Percentiles rank a stretch among this genome's conserved stretches.
These are phyloP conservation scores for Pleurotus giganteus DNA, from an alignment of 768 basidiomycete species.

Conservation along the genomic window DNA sequence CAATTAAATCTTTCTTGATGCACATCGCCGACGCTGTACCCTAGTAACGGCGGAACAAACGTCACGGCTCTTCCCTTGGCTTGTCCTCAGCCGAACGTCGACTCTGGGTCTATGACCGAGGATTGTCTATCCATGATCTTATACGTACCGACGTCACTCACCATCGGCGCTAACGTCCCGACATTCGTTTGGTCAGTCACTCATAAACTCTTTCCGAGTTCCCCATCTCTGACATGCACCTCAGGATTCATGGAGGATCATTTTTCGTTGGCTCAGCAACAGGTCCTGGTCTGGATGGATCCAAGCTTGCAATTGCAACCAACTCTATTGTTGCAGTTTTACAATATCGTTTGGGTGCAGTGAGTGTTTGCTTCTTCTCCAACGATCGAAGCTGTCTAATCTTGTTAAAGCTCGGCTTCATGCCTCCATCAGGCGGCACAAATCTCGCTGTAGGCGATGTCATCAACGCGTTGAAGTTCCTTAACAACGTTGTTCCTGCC, in stretches of 20 bases:
- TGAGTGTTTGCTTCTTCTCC: slow-evolving; percentile 31
- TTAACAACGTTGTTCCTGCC: slow-evolving; percentile 52
- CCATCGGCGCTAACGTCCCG: slow-evolving; percentile 35
- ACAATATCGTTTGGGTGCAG: slow-evolving; percentile 81
- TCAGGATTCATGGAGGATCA: slow-evolving; percentile 86
- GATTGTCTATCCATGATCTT: slow-evolving; percentile 82
- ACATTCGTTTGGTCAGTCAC: slow-evolving; percentile 58
- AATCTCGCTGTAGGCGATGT: slow-evolving; percentile 74
- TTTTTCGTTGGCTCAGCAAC: slow-evolving; percentile 71
- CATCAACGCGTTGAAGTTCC: slow-evolving; percentile 62
- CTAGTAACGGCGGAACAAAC: slow-evolving; percentile 51
- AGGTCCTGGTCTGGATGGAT: slow-evolving; percentile 73
- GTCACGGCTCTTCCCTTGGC: slow-evolving; percentile 57
- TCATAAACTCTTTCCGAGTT: neutral
- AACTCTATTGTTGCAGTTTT: slow-evolving; percentile 78
- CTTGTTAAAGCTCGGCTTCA: slow-evolving; percentile 60
- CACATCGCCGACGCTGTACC: slow-evolving; percentile 2
- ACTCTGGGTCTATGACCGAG: slow-evolving; percentile 55
- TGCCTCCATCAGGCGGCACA: slow-evolving; percentile 66
- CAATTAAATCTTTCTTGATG: neutral
- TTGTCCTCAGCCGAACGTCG: slow-evolving; percentile 64
- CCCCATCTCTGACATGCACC: neutral
- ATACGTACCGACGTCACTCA: slow-evolving; percentile 51
- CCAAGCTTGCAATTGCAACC: slow-evolving; percentile 65
- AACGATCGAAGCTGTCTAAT: slow-evolving; percentile 4